These are phyloP conservation scores for Rachicladosporium sp. DNA, from an alignment of 2,329 filamentous ascomycete species.

Conservation along the genomic window DNA sequence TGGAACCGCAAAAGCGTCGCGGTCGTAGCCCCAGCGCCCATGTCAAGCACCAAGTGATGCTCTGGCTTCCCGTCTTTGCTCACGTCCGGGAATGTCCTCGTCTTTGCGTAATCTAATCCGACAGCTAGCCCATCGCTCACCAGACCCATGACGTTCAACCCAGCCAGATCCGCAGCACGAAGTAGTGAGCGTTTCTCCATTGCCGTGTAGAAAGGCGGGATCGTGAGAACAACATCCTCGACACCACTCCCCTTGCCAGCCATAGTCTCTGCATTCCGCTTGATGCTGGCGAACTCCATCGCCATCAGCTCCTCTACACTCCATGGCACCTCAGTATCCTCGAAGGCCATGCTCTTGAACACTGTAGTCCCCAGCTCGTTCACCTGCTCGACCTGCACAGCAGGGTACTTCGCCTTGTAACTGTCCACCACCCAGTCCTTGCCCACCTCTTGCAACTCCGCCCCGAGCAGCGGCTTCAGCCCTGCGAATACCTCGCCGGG, in stretches of 20 bases:
- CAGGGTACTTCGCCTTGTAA: conserved; percentile 68
- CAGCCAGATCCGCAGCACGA: conserved; percentile 75
- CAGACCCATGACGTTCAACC: conserved; percentile 70
- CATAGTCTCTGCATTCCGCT: conserved; percentile 72
- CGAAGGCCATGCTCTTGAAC: conserved; percentile 69
- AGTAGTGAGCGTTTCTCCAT: conserved; percentile 83
- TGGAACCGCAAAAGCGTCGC: conserved; percentile 86
- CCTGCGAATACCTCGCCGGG: conserved; percentile 92
- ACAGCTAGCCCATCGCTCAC: conserved; percentile 87
- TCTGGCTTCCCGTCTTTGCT: conserved; percentile 77
- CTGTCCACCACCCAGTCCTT: too few relatives aligned
- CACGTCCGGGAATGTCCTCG: conserved; percentile 73
- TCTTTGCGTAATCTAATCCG: conserved; percentile 88
- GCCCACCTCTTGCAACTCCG: conserved; percentile 46
- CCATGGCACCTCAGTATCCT: conserved; percentile 50
- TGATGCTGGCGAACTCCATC: conserved; percentile 90
- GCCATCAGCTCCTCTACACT: conserved; percentile 86
- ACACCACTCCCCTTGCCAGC: conserved; percentile 65
- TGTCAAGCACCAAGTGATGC: conserved; percentile 88
- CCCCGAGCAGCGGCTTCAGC: conserved; percentile 78
- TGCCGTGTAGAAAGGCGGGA: conserved; percentile 78
- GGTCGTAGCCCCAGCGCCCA: conserved; percentile 91
- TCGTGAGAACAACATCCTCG: conserved; percentile 73
- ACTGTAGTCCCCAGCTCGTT: conserved; percentile 54
- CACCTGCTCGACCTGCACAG: conserved; percentile 53